Base-by-base conservation (phyloP, 345 rosid genomes). In the Mallotus nudiflorus region DNA sequence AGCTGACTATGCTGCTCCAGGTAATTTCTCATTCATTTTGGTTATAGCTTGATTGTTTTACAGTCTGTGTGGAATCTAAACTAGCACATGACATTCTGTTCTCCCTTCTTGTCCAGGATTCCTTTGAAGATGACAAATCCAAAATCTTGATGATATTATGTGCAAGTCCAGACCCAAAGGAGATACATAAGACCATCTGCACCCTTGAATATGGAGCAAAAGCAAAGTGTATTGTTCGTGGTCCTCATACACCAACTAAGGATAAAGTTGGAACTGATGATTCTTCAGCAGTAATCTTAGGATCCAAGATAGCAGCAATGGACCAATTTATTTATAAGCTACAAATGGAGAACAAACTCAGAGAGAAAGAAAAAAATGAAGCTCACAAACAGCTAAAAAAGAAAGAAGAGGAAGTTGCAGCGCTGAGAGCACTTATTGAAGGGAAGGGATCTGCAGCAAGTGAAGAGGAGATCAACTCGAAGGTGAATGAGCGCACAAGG, bases 121-220 rank as follows among this genome's bases (percentile, higher is more conserved):
- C 99, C 70, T 92, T 95, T 66, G 99, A 95, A 82, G 99, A 95
- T 77, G 97, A 90, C 66, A 89, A 89, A 59, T 88, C 97, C 45
- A 95, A 95, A 78, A 95, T 95, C 71, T 81, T 95, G 49, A 95
- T 92, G 99, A 86, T 95, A 42, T 76, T 95, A 15, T 95, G 99
- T 84, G 97, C 97, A 31, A 95, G 97, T 70, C 99, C 99, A 27
- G 99, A 95, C 77, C 97, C 91, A 1, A 92, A 89, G 73, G 99
- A 95, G 70, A 76, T 90, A 75, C 93, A 95, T 81, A 95, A 87
- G 85, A 95, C 99, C n/a, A 80, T 92, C 39, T 95, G 97, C 78
- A 95, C 99, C 27, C 85, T 95, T 28, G 99, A 95, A 73, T 95
- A 95, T 73, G 99, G 99, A 44, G 97, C 99, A 22, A 95, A 95